phyloP scores from a whole-genome alignment of 2,329 filamentous ascomycete genomes.

The Alternaria ethzedia region DNA sequence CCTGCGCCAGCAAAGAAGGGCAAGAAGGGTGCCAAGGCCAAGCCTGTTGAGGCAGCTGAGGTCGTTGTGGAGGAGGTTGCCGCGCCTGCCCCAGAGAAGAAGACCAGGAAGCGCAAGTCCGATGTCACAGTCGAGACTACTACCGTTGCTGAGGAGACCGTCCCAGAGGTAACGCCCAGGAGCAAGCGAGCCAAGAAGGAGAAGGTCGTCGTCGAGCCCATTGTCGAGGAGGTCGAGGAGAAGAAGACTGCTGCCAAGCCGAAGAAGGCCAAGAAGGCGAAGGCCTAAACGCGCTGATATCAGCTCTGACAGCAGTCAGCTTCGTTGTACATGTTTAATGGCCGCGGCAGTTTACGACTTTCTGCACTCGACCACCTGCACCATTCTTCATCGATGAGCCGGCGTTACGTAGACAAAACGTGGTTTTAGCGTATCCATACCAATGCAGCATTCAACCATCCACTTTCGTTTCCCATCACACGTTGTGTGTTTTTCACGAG shows the following conservation, averaged over 20 bases:
- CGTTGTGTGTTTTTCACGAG: background rate
- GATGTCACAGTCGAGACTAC: constrained; percentile 20
- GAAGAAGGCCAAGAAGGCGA: constrained; percentile 39
- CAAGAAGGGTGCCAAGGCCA: constrained; percentile 28
- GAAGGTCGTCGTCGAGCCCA: constrained; percentile 9
- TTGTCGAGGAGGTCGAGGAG: constrained; percentile 21
- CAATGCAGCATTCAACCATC: background rate
- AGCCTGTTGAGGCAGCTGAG: constrained; percentile 15
- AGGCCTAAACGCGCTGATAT: constrained; percentile 18
- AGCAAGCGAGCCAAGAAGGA: constrained; percentile 35
- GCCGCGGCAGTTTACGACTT: background rate
- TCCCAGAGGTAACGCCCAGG: constrained; percentile 16
- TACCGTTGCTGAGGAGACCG: constrained; percentile 14
- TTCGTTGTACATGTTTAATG: background rate
- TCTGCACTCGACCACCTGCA: background rate
- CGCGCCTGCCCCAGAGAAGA: constrained; percentile 8
- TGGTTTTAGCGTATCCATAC: background rate
- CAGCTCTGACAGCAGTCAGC: background rate
- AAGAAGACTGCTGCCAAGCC: constrained; percentile 25
- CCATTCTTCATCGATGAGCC: background rate
- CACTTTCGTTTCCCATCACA: background rate
- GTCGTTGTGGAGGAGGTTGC: constrained; percentile 14
- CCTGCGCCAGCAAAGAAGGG: constrained; percentile 32
- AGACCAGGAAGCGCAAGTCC: constrained; percentile 30
- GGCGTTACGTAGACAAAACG: background rate